Conservation (phyloP, 257 asterid genomes). For the Solanum pimpinellifolium region DNA sequence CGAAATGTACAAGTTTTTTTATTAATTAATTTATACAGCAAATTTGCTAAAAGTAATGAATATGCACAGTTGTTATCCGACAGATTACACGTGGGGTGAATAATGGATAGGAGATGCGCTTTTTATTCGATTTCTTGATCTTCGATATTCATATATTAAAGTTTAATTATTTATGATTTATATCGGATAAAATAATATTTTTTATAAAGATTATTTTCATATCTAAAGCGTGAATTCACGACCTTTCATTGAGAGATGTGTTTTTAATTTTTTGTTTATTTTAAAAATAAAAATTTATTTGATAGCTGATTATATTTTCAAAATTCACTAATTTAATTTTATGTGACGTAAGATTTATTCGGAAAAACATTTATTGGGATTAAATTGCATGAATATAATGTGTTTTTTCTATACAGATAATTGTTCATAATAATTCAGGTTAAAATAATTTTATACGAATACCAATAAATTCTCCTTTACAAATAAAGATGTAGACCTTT, state of each 20-base stretch:
- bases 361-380: neutral
- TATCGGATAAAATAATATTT: fast-evolving
- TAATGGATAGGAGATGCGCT: neutral
- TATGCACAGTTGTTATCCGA: neutral
- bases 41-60: neutral
- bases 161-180: fast-evolving
- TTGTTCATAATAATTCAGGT: neutral
- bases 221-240: fast-evolving
- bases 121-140: neutral
- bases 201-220: fast-evolving
- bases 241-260: neutral
- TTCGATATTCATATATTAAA: neutral
- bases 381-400: neutral
- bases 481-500: neutral
- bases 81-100: slow-evolving; percentile 1
- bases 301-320: too few species aligned
- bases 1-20: neutral
- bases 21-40: neutral
- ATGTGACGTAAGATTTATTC: fast-evolving
- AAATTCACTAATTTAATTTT: neutral
- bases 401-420: neutral
- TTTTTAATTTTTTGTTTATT: too few species aligned
- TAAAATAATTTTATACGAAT: neutral
- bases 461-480: neutral
- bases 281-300: fast-evolving